phyloP scores from a whole-genome alignment of 2,329 filamentous ascomycete species.

The Cladophialophora yegresii region DNA sequence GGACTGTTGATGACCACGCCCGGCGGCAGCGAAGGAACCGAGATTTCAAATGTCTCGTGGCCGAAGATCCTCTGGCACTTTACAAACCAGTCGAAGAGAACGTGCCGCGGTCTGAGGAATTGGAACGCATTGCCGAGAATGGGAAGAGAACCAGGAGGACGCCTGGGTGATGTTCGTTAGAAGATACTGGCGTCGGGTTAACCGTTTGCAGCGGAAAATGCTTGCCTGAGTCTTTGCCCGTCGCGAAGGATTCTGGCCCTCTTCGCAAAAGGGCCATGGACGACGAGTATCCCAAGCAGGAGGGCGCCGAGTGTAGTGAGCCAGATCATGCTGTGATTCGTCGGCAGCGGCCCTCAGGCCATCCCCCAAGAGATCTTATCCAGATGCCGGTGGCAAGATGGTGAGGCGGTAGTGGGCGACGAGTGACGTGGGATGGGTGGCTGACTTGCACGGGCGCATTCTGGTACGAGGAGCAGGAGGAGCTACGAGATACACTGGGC shows the following conservation, averaged over 20 bases:
- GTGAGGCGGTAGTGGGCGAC: conserved; percentile 6
- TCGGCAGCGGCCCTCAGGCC: conserved; percentile 6
- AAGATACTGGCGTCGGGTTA: neutral
- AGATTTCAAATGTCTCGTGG: conserved; percentile 63
- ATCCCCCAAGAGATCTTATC: conserved; percentile 15
- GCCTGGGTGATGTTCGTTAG: conserved; percentile 20
- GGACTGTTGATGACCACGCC: conserved; percentile 66
- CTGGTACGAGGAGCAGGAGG: no score
- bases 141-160: conserved; percentile 45
- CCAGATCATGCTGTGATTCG: conserved; percentile 24
- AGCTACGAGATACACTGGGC: neutral
- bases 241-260: conserved; percentile 27
- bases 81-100: conserved; percentile 64
- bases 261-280: conserved; percentile 9
- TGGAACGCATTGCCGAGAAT: conserved; percentile 63
- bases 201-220: neutral
- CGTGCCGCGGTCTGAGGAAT: conserved; percentile 62
- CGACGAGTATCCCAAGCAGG: conserved; percentile 15
- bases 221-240: conserved; percentile 28
- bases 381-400: conserved; percentile 13
- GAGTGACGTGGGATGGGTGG: conserved; percentile 17
- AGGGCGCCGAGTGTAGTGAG: conserved; percentile 13
- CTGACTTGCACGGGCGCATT: neutral
- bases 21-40: conserved; percentile 63
- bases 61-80: conserved; percentile 60